These are phyloP conservation scores for Ceratobasidium sp. DNA, from an alignment of 1,284 basidiomycete genomes.

Conservation along the genomic window DNA sequence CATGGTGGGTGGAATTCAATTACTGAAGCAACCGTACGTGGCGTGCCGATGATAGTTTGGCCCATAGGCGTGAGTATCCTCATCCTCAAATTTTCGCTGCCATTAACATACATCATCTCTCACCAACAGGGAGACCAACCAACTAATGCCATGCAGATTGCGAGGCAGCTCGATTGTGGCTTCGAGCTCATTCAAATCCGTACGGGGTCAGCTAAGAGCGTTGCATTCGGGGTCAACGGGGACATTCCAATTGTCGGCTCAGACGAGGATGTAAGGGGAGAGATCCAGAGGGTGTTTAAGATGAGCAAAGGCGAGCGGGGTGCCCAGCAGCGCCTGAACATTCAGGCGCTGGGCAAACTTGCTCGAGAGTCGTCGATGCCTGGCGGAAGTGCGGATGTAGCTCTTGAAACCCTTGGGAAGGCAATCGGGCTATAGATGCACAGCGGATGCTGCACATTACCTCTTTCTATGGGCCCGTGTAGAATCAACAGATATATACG, in stretches of 20 bases:
- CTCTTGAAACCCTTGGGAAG: no score
- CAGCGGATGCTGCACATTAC: no score
- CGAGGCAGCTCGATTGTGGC: constrained; percentile 3
- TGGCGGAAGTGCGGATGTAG: constrained; percentile 28
- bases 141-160: constrained; percentile 2
- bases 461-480: no score
- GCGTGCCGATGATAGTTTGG: constrained; percentile 27
- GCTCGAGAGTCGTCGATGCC: background rate
- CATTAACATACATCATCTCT: no score
- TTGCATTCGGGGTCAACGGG: no score
- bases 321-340: constrained; percentile 17
- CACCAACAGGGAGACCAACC: constrained; percentile 27
- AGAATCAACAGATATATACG: no score
- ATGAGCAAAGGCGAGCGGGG: constrained; percentile 19
- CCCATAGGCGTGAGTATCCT: no score
- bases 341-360: constrained; percentile 13
- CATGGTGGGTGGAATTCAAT: no score
- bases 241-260: constrained; percentile 19
- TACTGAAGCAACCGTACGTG: constrained; percentile 19
- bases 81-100: background rate
- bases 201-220: constrained; percentile 34
- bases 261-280: constrained; percentile 28
- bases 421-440: no score
- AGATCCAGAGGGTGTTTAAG: constrained; percentile 9
- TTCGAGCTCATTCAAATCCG: constrained; percentile 44